A percentile compares a stretch with the other conserved stretches of the same genome.
phyloP scores from a whole-genome alignment of 2,329 filamentous ascomycete genomes.

The Pyricularia sp. region DNA sequence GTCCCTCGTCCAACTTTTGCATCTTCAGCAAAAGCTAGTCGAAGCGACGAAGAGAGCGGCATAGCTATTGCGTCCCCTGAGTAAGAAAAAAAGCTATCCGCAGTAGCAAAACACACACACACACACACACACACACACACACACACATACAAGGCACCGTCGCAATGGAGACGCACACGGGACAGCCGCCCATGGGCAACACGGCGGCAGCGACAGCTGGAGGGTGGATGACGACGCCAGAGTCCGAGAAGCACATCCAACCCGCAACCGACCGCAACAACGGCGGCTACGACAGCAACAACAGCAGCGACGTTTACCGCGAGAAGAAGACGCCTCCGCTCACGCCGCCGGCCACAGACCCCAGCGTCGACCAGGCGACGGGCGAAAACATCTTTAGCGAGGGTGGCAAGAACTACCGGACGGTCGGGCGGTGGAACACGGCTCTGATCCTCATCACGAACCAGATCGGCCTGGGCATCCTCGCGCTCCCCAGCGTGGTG shows the following conservation, averaged over 20 bases:
- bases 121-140: no score
- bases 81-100: background rate
- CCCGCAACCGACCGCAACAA: background rate
- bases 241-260: background rate
- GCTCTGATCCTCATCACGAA: constrained; percentile 4
- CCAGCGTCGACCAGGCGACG: background rate
- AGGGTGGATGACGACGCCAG: background rate
- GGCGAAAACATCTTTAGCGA: constrained; percentile 2
- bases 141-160: background rate
- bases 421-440: background rate
- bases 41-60: background rate
- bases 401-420: constrained; percentile 1
- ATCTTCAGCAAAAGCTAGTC: background rate
- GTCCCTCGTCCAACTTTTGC: background rate
- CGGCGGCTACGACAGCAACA: background rate
- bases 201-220: background rate
- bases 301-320: background rate
- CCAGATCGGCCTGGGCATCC: background rate
- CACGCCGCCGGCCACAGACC: background rate
- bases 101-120: background rate
- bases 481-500: background rate
- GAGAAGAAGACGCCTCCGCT: background rate
- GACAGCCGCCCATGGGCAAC: background rate
- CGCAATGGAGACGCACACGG: background rate
- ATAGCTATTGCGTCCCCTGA: background rate